Percentiles rank a stretch among this genome's conserved stretches.
Evolutionary conservation across 306 rosid genomes (phyloP).

Genomic region (Neltuma alba): DNA sequence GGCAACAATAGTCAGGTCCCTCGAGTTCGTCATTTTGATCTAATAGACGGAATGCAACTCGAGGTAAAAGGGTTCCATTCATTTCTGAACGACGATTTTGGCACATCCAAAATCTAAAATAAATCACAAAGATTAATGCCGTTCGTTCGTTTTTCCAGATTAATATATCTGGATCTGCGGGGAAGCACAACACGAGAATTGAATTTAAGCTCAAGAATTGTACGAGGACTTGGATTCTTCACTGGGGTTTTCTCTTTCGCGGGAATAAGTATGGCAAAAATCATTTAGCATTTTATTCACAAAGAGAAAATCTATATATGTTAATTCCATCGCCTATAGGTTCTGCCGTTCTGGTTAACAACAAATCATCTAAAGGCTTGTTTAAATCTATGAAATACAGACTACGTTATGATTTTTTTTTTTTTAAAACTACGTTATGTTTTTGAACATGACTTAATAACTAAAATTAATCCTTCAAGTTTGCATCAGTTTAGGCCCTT

Average conservation of each 20-base stretch:
- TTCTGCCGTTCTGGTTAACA: neutral
- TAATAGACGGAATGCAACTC: slow-evolving; percentile 36
- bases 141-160: slow-evolving; percentile 27
- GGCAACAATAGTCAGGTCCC: slow-evolving; percentile 7
- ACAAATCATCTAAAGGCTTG: neutral
- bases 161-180: slow-evolving; percentile 36
- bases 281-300: neutral
- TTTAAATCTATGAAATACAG: neutral
- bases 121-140: neutral
- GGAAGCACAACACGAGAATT: slow-evolving; percentile 26
- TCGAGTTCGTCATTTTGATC: slow-evolving; percentile 35
- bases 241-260: slow-evolving; percentile 41
- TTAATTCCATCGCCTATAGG: neutral
- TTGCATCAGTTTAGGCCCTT: neutral
- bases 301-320: no score
- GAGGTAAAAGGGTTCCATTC: slow-evolving; percentile 9
- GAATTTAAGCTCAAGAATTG: slow-evolving; percentile 41
- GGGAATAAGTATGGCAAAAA: slow-evolving; percentile 24
- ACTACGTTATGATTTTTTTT: no score
- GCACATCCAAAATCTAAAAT: neutral
- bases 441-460: neutral
- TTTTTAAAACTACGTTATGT: neutral
- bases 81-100: neutral
- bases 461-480: neutral
- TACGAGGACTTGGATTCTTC: slow-evolving; percentile 38